Evolutionary conservation across 495 filamentous ascomycete species (phyloP).

Genomic region (Penicillium simplicissimum): DNA sequence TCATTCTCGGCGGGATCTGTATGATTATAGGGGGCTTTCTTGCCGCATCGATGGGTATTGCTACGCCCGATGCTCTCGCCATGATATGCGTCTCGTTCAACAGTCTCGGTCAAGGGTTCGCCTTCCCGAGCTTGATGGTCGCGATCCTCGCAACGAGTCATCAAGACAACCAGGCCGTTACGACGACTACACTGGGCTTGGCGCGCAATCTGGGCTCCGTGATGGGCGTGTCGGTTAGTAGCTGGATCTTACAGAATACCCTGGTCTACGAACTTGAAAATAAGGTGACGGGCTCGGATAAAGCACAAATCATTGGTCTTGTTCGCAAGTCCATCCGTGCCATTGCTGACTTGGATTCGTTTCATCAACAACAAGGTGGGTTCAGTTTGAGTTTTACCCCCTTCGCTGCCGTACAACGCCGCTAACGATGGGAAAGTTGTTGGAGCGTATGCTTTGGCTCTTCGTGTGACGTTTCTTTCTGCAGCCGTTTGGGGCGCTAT

Average conservation of each 20-base stretch:
- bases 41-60: slow-evolving; percentile 52
- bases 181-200: slow-evolving; percentile 68
- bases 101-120: slow-evolving; percentile 65
- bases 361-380: slow-evolving; percentile 55
- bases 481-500: slow-evolving; percentile 51
- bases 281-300: slow-evolving; percentile 56
- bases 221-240: slow-evolving; percentile 68
- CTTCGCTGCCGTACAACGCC: neutral
- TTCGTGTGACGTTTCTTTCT: slow-evolving; percentile 55
- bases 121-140: slow-evolving; percentile 64
- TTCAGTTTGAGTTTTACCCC: neutral
- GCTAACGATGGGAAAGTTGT: slow-evolving; percentile 42
- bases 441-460: slow-evolving; percentile 57
- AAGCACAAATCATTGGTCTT: slow-evolving; percentile 49
- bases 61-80: slow-evolving; percentile 59
- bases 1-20: slow-evolving; percentile 55
- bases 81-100: slow-evolving; percentile 62
- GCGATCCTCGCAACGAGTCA: slow-evolving; percentile 65
- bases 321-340: slow-evolving; percentile 57
- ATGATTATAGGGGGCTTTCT: slow-evolving; percentile 57
- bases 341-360: slow-evolving; percentile 48
- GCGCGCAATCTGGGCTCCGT: slow-evolving; percentile 70
- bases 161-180: slow-evolving; percentile 73
- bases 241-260: slow-evolving; percentile 74
- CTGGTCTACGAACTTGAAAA: slow-evolving; percentile 58